phyloP scores from a whole-genome alignment of 441 rosid genomes.

The Kokia cookei region DNA sequence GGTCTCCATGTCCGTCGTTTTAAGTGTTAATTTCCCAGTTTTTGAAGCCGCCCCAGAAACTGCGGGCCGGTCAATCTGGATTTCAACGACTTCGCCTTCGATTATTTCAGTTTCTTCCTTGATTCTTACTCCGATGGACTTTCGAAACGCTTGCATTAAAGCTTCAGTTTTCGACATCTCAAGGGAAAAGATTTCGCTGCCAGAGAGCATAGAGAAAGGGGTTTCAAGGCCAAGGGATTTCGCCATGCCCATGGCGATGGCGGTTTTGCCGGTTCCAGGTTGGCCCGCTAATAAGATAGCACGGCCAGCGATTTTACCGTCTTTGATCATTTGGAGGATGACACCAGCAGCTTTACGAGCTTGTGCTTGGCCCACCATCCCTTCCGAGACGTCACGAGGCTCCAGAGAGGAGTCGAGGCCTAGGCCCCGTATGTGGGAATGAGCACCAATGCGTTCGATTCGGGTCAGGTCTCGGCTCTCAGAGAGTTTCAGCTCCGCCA shows the following conservation, averaged over 20 bases:
- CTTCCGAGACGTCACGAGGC: slow-evolving; percentile 64
- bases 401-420: slow-evolving; percentile 85
- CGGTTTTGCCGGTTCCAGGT: slow-evolving; percentile 93
- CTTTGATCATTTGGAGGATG: slow-evolving; percentile 84
- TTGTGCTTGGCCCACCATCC: slow-evolving; percentile 79
- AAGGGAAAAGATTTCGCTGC: slow-evolving; percentile 78
- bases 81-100: slow-evolving; percentile 89
- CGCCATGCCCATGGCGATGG: slow-evolving; percentile 98
- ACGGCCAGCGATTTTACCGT: slow-evolving; percentile 86
- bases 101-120: slow-evolving; percentile 86
- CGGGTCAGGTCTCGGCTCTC: slow-evolving; percentile 78
- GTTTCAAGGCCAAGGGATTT: slow-evolving; percentile 90
- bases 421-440: slow-evolving; percentile 84
- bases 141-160: slow-evolving; percentile 72
- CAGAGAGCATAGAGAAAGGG: slow-evolving; percentile 92
- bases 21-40: slow-evolving; percentile 81
- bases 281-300: slow-evolving; percentile 89
- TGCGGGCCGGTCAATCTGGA: slow-evolving; percentile 84
- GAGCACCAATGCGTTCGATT: slow-evolving; percentile 88
- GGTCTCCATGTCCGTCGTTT: slow-evolving; percentile 96
- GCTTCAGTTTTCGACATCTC: slow-evolving; percentile 96
- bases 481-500: slow-evolving; percentile 77
- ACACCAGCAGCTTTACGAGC: slow-evolving; percentile 94
- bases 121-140: slow-evolving; percentile 80
- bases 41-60: slow-evolving; percentile 72